Evolutionary conservation across 1,284 basidiomycete species (phyloP).

Genomic region (Takashimella tepidaria): DNA sequence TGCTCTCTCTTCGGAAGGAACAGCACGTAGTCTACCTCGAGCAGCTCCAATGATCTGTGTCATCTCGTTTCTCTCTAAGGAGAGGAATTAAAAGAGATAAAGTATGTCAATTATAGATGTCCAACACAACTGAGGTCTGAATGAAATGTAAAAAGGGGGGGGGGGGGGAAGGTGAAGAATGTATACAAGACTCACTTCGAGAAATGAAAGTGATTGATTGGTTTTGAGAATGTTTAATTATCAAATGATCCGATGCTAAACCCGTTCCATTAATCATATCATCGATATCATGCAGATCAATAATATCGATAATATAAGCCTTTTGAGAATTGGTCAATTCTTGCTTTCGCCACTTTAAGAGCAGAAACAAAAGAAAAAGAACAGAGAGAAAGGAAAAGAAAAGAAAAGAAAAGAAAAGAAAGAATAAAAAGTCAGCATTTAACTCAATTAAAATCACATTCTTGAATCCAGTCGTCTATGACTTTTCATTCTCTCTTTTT

Average conservation of each 20-base stretch:
- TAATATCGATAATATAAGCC: constrained; percentile 44
- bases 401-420: too few relatives aligned
- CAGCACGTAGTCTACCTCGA: constrained; percentile 39
- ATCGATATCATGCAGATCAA: constrained; percentile 59
- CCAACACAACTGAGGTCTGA: too few relatives aligned
- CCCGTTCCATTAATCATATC: constrained; percentile 76
- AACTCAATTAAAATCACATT: too few relatives aligned
- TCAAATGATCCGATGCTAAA: constrained; percentile 70
- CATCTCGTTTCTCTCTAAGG: constrained; percentile 62
- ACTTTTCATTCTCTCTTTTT: too few relatives aligned
- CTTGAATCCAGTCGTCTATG: too few relatives aligned
- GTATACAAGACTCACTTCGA: constrained; percentile 27
- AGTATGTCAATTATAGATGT: constrained; percentile 49
- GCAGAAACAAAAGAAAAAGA: too few relatives aligned
- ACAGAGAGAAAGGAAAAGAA: too few relatives aligned
- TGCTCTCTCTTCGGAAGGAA: constrained; percentile 59
- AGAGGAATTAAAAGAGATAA: constrained; percentile 62
- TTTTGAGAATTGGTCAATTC: constrained; percentile 33
- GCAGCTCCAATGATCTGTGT: constrained; percentile 50
- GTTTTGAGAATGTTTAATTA: constrained; percentile 57
- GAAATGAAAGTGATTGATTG: constrained; percentile 38
- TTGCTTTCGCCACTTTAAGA: constrained; percentile 41
- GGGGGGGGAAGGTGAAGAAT: too few relatives aligned
- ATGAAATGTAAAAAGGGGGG: too few relatives aligned
- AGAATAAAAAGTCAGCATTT: too few relatives aligned